Conservation (phyloP, 2,329 filamentous ascomycete species). For the Paramyrothecium roridum region DNA sequence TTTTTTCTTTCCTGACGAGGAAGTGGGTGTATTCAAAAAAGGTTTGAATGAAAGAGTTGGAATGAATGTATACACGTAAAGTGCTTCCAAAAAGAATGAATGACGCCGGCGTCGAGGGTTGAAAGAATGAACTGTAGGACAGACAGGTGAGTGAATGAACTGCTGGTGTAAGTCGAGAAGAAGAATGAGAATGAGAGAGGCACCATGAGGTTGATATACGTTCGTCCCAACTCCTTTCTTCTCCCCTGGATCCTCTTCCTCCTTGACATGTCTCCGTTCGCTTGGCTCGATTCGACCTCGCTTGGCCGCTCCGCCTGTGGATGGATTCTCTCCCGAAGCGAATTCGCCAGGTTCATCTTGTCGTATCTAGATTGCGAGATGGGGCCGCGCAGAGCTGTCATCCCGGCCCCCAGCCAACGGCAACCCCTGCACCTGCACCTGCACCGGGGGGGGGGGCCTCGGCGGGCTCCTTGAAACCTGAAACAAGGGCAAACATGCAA, state of each 20-base stretch:
- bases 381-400: background rate
- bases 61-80: background rate
- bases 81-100: constrained; percentile 1
- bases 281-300: background rate
- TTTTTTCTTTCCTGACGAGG: too few relatives aligned
- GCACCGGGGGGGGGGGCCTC: too few relatives aligned
- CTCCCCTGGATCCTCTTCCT: too few relatives aligned
- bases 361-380: constrained; percentile 1
- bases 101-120: background rate
- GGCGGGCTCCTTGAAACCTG: background rate
- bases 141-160: background rate
- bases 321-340: background rate
- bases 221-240: too few relatives aligned
- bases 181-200: background rate
- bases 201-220: background rate
- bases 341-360: background rate
- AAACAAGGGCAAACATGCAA: background rate
- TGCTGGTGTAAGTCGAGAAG: background rate
- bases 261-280: too few relatives aligned
- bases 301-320: background rate
- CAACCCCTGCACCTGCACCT: background rate
- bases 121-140: background rate
- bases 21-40: background rate
- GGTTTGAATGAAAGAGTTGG: background rate
- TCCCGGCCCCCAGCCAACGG: background rate